Evolutionary conservation across 352 stramenopile species (phyloP), one percentile per base, ranked within the genome.

Genomic region (Phytophthora vignae): DNA sequence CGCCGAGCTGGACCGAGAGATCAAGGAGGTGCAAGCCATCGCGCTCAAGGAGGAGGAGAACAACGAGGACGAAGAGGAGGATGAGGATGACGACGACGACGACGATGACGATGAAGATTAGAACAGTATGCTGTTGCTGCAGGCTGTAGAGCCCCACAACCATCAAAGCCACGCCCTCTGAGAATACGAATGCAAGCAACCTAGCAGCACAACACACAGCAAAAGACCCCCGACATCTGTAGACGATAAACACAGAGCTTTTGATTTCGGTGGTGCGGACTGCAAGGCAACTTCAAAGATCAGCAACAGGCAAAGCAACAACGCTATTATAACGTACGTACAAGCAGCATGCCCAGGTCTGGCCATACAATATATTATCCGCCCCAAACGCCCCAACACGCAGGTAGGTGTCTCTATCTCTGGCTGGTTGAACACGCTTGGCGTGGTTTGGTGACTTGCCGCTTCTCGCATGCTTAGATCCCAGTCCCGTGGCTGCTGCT

Each of bases 1-100:
- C 67, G 78, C 87, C 46, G 86, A 94, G 68, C 67, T 96, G 27
- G 77, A 81, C n/a, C 68, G 76, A 29, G 86, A 93, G 69, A 87
- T 94, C 52, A 74, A 85, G 42, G 83, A 90, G 48, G 88, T 89
- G 46, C 71, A 90, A 59, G 84, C 88, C 64, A 79, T 86, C n/a
- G 66, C 75, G 1, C 53, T 81, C 11, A 87, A 93, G 60, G 82
- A 84, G 27, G 82, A 86, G 10, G 83, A 81, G 29, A 55, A 75
- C 11, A 69, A 78, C 22, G 67, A 79, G 3, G 67, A 79, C 46
- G 62, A 78, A 2, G 71, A 79, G 19, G 59, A 78, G 33, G 77
- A 63, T 27, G 67, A 49, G 5, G 71, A 76, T 19, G 67, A 79
- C 4, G 67, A 79, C 50, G 62, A 78, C 1, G 70, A 79, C 22